phyloP scores from a whole-genome alignment of 805 yeast genomes.

The Groenewaldozyma salmanticensis region DNA sequence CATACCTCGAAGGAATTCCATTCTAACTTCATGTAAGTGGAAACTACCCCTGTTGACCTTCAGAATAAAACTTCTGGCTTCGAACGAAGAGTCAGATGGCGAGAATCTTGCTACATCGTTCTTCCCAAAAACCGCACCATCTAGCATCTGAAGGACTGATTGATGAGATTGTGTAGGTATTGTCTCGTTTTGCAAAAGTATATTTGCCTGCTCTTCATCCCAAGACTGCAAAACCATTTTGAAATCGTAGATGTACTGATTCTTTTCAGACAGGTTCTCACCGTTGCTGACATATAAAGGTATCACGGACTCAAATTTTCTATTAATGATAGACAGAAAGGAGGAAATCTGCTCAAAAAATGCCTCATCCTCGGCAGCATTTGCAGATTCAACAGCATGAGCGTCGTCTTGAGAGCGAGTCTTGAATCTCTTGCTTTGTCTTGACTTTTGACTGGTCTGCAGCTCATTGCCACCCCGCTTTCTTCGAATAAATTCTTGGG shows the following conservation, averaged over 20 bases:
- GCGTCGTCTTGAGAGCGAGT: slow-evolving; percentile 17
- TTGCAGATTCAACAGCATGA: slow-evolving; percentile 12
- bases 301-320: slow-evolving; percentile 12
- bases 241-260: slow-evolving; percentile 23
- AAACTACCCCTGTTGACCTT: slow-evolving; percentile 20
- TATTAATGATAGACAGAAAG: slow-evolving; percentile 12
- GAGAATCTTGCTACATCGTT: slow-evolving; percentile 10
- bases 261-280: slow-evolving; percentile 10
- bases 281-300: slow-evolving; percentile 13
- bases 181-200: slow-evolving; percentile 13
- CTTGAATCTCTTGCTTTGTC: slow-evolving; percentile 20
- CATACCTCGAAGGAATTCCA: slow-evolving; percentile 22
- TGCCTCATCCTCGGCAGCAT: slow-evolving; percentile 16
- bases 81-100: slow-evolving; percentile 10
- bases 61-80: slow-evolving; percentile 21
- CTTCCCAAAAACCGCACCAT: slow-evolving; percentile 22
- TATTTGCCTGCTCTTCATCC: slow-evolving; percentile 26
- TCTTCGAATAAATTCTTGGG: no score
- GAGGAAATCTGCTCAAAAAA: slow-evolving; percentile 17
- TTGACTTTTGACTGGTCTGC: no score
- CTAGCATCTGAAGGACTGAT: slow-evolving; percentile 23
- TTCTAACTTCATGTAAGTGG: slow-evolving; percentile 33
- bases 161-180: neutral
- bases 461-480: neutral
- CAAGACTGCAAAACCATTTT: slow-evolving; percentile 29